Conservation (phyloP, 768 basidiomycete species). For the Infundibulicybe gibba region DNA sequence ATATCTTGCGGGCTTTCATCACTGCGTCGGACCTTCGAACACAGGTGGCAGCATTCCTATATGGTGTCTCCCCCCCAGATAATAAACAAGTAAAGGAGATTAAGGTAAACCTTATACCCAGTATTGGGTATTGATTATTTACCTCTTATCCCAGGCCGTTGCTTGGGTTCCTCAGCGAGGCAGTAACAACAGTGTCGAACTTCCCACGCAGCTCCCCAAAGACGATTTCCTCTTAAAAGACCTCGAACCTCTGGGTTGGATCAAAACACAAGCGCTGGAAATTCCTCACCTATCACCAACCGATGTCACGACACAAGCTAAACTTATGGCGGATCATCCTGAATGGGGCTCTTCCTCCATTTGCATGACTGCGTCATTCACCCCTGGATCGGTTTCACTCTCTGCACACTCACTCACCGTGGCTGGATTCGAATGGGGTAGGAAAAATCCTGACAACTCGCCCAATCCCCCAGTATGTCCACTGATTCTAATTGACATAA, state of each 20-base stretch:
- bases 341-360: constrained; percentile 94
- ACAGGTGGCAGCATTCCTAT: constrained; percentile 92
- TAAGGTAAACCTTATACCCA: constrained; percentile 47
- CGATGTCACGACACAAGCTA: constrained; percentile 92
- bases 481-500: background rate
- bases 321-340: constrained; percentile 94
- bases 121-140: background rate
- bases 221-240: constrained; percentile 96
- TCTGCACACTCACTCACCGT: constrained; percentile 90
- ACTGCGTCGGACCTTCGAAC: constrained; percentile 92
- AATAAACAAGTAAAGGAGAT: constrained; percentile 99
- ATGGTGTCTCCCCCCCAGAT: constrained; percentile 89
- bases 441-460: constrained; percentile 87
- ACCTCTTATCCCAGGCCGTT: constrained; percentile 51
- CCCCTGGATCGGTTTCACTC: constrained; percentile 94
- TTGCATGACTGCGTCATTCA: constrained; percentile 93
- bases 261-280: constrained; percentile 95
- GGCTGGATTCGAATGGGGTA: constrained; percentile 96
- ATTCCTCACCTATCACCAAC: constrained; percentile 88
- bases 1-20: constrained; percentile 91
- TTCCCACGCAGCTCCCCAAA: constrained; percentile 85
- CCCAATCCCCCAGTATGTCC: constrained; percentile 65
- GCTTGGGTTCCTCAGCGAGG: constrained; percentile 99
- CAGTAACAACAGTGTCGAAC: constrained; percentile 90
- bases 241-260: constrained; percentile 92